Conservation (phyloP, 139 green algal species). For the Pseudopediastrum boryanum region DNA sequence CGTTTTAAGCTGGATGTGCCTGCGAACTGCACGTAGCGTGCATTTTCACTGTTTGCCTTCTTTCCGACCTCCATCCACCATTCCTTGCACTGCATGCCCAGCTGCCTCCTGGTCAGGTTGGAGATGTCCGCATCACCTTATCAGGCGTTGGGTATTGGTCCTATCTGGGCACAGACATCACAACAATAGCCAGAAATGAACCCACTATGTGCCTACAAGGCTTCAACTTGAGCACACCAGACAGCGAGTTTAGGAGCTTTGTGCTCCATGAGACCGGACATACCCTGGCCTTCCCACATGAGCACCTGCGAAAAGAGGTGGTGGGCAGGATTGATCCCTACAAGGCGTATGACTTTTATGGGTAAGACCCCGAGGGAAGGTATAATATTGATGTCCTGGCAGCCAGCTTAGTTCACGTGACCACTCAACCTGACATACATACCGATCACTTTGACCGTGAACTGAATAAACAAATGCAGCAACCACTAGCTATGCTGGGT, state of each 20-base stretch:
- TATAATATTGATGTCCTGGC: too few relatives aligned
- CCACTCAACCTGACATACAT: too few relatives aligned
- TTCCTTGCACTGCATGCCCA: too few relatives aligned
- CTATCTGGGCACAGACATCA: conserved; percentile 15
- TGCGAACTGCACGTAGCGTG: too few relatives aligned
- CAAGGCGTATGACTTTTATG: conserved; percentile 3
- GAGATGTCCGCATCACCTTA: conserved; percentile 2
- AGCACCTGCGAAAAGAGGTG: not conserved
- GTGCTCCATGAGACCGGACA: conserved; percentile 10
- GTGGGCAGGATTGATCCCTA: not conserved
- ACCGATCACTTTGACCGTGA: too few relatives aligned
- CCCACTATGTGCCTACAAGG: conserved; percentile 8
- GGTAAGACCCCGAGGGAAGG: too few relatives aligned
- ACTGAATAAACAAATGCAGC: too few relatives aligned
- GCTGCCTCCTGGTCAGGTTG: not conserved
- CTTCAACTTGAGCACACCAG: not conserved
- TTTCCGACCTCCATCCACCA: too few relatives aligned
- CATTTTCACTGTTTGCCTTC: too few relatives aligned
- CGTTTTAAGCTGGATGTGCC: not conserved
- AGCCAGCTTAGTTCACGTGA: too few relatives aligned
- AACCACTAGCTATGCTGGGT: too few relatives aligned
- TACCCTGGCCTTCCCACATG: conserved; percentile 8
- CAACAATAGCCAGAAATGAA: not conserved
- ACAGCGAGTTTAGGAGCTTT: not conserved
- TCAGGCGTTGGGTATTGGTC: not conserved